phyloP scores from a whole-genome alignment of 2,329 filamentous ascomycete species.

The Phoma herbarum region DNA sequence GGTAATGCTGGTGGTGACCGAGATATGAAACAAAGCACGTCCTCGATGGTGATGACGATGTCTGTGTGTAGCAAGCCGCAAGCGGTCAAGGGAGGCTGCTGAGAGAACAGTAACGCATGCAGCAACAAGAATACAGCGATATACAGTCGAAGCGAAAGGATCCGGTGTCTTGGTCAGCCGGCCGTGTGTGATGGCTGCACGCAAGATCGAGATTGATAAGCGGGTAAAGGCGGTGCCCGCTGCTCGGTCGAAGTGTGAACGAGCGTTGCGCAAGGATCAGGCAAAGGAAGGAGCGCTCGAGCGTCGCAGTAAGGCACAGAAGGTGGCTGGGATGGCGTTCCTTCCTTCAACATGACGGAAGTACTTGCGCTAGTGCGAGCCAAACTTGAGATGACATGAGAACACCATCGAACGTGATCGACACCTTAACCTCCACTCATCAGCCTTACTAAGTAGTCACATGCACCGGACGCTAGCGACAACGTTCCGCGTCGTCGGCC shows the following conservation, averaged over 20 bases:
- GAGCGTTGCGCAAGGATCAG: slow-evolving; percentile 25
- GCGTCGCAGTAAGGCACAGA: slow-evolving; percentile 23
- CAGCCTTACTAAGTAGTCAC: slow-evolving; percentile 29
- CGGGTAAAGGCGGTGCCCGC: slow-evolving; percentile 8
- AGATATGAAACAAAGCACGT: slow-evolving; percentile 46
- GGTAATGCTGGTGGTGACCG: slow-evolving; percentile 24
- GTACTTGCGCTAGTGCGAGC: slow-evolving; percentile 13
- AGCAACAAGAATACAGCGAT: slow-evolving; percentile 29
- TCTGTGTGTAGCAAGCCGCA: slow-evolving; percentile 32
- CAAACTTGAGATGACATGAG: slow-evolving; percentile 25
- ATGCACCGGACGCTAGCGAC: slow-evolving; percentile 16
- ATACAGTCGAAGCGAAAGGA: slow-evolving; percentile 33
- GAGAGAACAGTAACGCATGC: slow-evolving; percentile 24
- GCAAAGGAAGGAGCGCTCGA: slow-evolving; percentile 9
- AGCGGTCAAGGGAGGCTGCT: slow-evolving; percentile 26
- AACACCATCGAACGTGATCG: slow-evolving; percentile 39
- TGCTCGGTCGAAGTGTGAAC: slow-evolving; percentile 9
- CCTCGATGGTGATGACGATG: slow-evolving; percentile 30
- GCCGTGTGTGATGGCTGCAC: slow-evolving; percentile 8
- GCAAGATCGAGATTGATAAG: slow-evolving; percentile 22
- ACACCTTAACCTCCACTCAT: slow-evolving; percentile 26
- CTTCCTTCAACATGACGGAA: slow-evolving; percentile 31
- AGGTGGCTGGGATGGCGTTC: slow-evolving; percentile 32
- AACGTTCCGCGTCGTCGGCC: not conserved
- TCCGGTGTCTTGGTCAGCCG: slow-evolving; percentile 21